These are phyloP conservation scores for Kitagawia praeruptora DNA, from an alignment of 129 eudicot genomes.

Conservation along the genomic window DNA sequence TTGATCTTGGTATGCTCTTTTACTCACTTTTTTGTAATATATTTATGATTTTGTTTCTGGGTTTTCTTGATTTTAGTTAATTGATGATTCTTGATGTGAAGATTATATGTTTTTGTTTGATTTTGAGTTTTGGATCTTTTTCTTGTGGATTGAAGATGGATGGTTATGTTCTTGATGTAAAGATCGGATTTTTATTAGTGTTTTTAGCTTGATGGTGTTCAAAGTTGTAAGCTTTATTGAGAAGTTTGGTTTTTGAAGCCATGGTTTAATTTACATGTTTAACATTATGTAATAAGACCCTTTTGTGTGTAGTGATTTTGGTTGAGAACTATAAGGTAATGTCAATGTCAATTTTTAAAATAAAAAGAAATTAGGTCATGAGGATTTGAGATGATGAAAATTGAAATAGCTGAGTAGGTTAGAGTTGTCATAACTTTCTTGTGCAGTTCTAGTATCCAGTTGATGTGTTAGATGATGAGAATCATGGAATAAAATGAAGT, in stretches of 20 bases:
- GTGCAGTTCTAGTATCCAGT: neutral
- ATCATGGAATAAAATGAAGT: neutral
- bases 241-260: neutral
- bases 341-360: neutral
- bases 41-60: neutral
- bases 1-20: conserved; percentile 26
- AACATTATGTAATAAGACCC: neutral
- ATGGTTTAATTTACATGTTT: neutral
- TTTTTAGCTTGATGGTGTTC: neutral
- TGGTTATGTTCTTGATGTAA: neutral
- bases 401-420: neutral
- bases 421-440: neutral
- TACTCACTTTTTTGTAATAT: neutral
- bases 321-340: neutral
- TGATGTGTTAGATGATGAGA: neutral
- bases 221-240: neutral
- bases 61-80: neutral
- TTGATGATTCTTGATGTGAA: neutral
- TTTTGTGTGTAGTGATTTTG: neutral
- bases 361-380: neutral
- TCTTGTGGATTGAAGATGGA: neutral
- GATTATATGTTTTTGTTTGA: neutral
- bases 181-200: neutral
- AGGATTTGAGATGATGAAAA: neutral
- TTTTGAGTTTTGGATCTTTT: neutral